Percentiles rank a stretch among this genome's conserved stretches.
Conservation (phyloP, 148 eudicot genomes). For the Bassia scoparia region DNA sequence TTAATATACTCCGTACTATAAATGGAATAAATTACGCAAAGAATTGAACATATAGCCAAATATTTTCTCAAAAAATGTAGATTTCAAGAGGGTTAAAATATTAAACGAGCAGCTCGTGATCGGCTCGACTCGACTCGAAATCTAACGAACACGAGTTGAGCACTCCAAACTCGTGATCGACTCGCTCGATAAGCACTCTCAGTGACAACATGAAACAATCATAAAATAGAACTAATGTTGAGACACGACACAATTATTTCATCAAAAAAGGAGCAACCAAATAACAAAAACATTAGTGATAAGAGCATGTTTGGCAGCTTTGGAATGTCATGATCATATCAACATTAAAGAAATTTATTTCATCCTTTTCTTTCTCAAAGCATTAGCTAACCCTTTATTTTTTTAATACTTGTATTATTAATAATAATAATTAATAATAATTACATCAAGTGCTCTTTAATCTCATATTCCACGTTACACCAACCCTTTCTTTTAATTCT, state of each 20-base stretch:
- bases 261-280: conserved; percentile 6
- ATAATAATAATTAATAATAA: background rate
- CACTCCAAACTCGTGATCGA: too few species aligned
- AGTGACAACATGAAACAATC: too few species aligned
- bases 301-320: background rate
- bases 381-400: background rate
- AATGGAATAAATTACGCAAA: too few species aligned
- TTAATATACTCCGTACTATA: too few species aligned
- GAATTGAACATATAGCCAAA: too few species aligned
- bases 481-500: background rate
- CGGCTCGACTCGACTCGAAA: too few species aligned
- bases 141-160: too few species aligned
- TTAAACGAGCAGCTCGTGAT: too few species aligned
- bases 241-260: conserved; percentile 14
- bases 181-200: too few species aligned
- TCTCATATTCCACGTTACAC: background rate
- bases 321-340: conserved; percentile 6
- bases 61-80: too few species aligned
- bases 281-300: background rate
- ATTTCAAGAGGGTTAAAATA: too few species aligned
- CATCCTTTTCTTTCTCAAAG: background rate
- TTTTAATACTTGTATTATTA: too few species aligned
- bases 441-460: background rate
- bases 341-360: background rate
- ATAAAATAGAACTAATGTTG: background rate